Conservation (phyloP, 768 basidiomycete genomes). For the Mycena vulgaris region DNA sequence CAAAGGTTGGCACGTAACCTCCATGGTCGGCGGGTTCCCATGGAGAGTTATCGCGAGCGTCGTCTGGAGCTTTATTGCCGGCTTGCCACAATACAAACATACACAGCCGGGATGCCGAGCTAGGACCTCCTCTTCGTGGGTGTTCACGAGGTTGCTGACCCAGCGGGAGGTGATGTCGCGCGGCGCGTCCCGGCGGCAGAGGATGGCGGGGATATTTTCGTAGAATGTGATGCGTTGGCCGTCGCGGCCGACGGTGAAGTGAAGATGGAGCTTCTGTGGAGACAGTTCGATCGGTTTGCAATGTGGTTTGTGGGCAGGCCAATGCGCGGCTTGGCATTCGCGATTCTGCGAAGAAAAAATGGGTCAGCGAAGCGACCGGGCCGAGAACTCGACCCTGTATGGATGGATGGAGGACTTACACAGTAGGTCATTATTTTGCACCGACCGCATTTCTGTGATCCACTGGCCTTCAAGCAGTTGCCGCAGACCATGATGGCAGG, state of each 20-base stretch:
- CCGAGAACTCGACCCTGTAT: neutral
- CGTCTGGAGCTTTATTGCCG: conserved; percentile 13
- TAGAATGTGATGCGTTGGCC: neutral
- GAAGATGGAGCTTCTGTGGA: conserved; percentile 20
- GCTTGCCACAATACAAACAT: conserved; percentile 16
- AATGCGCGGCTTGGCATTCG: conserved; percentile 22
- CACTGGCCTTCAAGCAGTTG: conserved; percentile 6
- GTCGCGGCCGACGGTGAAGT: conserved; percentile 11
- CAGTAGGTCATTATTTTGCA: conserved; percentile 29
- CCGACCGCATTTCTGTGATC: conserved; percentile 12
- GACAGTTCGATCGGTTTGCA: conserved; percentile 13
- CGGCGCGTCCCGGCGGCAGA: conserved; percentile 23
- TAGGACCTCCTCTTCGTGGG: conserved; percentile 19
- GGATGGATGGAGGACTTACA: too few relatives aligned
- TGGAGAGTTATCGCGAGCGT: conserved; percentile 10
- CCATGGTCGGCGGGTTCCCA: conserved; percentile 7
- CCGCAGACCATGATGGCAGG: conserved; percentile 28
- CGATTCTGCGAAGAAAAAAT: conserved; percentile 18
- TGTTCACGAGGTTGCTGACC: conserved; percentile 23
- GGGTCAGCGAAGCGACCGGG: neutral
- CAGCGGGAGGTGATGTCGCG: conserved; percentile 31
- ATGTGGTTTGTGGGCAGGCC: conserved; percentile 16
- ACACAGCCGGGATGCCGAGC: conserved; percentile 10
- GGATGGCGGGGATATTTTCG: conserved; percentile 14
- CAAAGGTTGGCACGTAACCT: conserved; percentile 8